These are phyloP conservation scores for Blumeriella jaapii DNA, from an alignment of 2,329 filamentous ascomycete species.

Conservation along the genomic window DNA sequence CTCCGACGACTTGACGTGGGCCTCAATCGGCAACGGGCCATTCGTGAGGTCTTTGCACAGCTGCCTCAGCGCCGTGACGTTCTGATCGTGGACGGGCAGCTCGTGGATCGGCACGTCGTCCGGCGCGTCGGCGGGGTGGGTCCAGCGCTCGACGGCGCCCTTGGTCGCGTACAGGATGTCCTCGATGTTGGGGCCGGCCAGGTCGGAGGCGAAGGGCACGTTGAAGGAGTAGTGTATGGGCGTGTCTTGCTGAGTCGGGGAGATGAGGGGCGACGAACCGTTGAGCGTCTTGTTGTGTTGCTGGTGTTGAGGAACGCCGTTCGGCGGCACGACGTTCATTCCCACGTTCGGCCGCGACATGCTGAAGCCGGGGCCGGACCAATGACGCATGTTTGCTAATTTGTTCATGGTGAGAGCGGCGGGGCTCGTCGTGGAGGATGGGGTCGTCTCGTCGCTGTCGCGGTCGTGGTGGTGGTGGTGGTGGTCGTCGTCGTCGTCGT, in stretches of 20 bases:
- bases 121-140: conserved; percentile 75
- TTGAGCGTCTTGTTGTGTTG: conserved; percentile 50
- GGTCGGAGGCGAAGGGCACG: conserved; percentile 85
- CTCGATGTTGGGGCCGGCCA: conserved; percentile 84
- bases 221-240: conserved; percentile 94
- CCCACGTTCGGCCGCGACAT: conserved; percentile 40
- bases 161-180: conserved; percentile 89
- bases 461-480: background rate
- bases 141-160: conserved; percentile 84
- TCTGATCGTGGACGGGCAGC: conserved; percentile 82
- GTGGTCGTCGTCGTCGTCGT: no score
- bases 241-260: conserved; percentile 60
- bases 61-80: conserved; percentile 66
- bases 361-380: conserved; percentile 56
- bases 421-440: conserved; percentile 3
- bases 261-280: conserved; percentile 45
- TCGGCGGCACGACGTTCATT: conserved; percentile 24
- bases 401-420: conserved; percentile 49
- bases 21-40: conserved; percentile 60
- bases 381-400: conserved; percentile 60
- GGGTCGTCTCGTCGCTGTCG: conserved; percentile 8
- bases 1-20: conserved; percentile 71
- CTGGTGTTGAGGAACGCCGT: conserved; percentile 34
- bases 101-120: conserved; percentile 79
- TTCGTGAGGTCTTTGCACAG: conserved; percentile 76